Base-by-base conservation (phyloP, 306 rosid genomes). In the Erythrophleum fordii region DNA sequence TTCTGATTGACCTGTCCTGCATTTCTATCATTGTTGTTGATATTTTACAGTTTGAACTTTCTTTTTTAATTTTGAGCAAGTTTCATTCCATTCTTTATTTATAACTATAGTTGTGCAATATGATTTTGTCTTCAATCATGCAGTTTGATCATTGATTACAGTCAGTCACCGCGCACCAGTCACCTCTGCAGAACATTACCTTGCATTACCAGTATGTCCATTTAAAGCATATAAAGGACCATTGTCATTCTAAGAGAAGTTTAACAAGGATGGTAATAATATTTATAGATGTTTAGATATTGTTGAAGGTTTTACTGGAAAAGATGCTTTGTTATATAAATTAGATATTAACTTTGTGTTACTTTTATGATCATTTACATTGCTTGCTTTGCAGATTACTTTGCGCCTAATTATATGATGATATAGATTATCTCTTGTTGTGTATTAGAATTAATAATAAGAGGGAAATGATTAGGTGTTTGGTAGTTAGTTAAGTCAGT, bases 21-120 rank as follows among this genome's bases (percentile, higher is more conserved):
- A 61, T 61, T 80, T 80, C 73, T 49, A 26, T 61, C 37, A 58
- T 73, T 79, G 37, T 77, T 51, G n/a, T 53, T 72, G 48, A 55
- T 25, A 44, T 39, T 41, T 44, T 52, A 17, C 6, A 48, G 7
- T 52, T 72, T 72, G 35, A 10, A 69, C 59, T 76, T 76, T 5
- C 48, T 39, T 76, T 70, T 31, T 4, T 70, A 37, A 51, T 61
- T 76, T 75, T 23, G 28, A 20, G 20, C 74, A 41, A 31, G 69
- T 65, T 75, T 29, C 45, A 29, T 81, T 49, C 55, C 18, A 45
- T 18, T 26, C 66, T 74, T 75, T 11, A 22, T 75, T 55, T 45
- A 45, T 14, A 29, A 6, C 69, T 49, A 49, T 29, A 23, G 77
- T 69, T 75, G 56, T n/a, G 55, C 44, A 55, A 26, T 68, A 56